Evolutionary conservation across 2,329 filamentous ascomycete species (phyloP).

Genomic region (Myriosclerotinia scirpicola): DNA sequence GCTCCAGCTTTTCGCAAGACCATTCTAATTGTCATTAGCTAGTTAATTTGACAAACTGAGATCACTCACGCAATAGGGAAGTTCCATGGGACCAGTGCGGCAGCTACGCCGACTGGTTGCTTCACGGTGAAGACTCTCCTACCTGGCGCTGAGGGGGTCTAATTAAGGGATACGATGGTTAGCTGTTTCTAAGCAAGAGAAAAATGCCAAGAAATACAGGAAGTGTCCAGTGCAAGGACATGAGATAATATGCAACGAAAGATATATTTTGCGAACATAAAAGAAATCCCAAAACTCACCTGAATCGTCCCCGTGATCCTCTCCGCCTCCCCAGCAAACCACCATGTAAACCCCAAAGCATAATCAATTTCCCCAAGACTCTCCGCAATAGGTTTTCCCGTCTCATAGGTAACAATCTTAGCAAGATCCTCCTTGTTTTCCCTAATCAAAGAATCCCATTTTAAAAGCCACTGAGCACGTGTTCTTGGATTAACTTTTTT

Average conservation of each 20-base stretch:
- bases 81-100: slow-evolving; percentile 71
- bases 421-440: slow-evolving; percentile 63
- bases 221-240: not conserved
- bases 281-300: not conserved
- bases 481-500: slow-evolving; percentile 59
- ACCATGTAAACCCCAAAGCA: slow-evolving; percentile 53
- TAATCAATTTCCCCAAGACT: slow-evolving; percentile 55
- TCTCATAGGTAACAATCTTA: slow-evolving; percentile 60
- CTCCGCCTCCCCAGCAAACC: slow-evolving; percentile 60
- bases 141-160: slow-evolving; percentile 58
- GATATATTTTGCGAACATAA: no score
- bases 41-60: not conserved
- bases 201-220: not conserved
- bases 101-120: slow-evolving; percentile 69
- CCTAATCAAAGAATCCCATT: slow-evolving; percentile 64
- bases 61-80: slow-evolving; percentile 58
- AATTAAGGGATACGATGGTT: not conserved
- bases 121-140: slow-evolving; percentile 71
- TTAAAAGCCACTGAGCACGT: slow-evolving; percentile 61
- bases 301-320: slow-evolving; percentile 61
- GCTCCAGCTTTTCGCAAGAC: slow-evolving; percentile 66
- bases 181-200: not conserved
- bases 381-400: slow-evolving; percentile 53
- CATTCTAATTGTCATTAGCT: slow-evolving; percentile 43
- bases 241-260: not conserved